These are phyloP conservation scores for Monilinia fructigena DNA, from an alignment of 2,329 filamentous ascomycete species.

Conservation along the genomic window DNA sequence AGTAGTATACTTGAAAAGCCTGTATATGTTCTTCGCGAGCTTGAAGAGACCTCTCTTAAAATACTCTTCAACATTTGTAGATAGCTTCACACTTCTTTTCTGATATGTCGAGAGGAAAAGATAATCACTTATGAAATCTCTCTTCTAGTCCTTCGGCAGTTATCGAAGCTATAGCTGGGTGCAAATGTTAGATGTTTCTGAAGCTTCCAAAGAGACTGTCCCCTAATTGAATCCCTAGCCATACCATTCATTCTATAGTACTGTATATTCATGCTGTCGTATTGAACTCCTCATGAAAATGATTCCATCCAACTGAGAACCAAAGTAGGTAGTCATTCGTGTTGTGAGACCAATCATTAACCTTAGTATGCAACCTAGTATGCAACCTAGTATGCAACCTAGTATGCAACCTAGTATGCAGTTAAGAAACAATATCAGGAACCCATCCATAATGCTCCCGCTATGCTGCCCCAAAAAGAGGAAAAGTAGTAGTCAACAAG, in stretches of 20 bases:
- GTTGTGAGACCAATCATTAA: constrained; percentile 7
- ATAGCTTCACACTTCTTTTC: not conserved
- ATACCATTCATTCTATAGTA: not conserved
- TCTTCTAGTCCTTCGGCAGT: not conserved
- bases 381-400: not conserved
- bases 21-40: not conserved
- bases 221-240: not conserved
- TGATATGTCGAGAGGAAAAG: not conserved
- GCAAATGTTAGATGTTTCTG: not conserved
- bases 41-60: not conserved
- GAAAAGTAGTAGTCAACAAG: not conserved
- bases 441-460: not conserved
- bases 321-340: not conserved
- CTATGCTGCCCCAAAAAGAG: not conserved
- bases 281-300: not conserved
- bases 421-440: not conserved
- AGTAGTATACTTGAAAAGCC: not conserved
- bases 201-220: not conserved
- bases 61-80: not conserved
- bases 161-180: not conserved
- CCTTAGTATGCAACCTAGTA: constrained; percentile 5
- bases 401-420: not conserved
- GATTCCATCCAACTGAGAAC: not conserved
- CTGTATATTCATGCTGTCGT: not conserved
- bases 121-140: not conserved